Evolutionary conservation across 768 basidiomycete species (phyloP), one percentile per base, ranked within the genome.

Genomic region (Rhodosporidiobolus sp.): DNA sequence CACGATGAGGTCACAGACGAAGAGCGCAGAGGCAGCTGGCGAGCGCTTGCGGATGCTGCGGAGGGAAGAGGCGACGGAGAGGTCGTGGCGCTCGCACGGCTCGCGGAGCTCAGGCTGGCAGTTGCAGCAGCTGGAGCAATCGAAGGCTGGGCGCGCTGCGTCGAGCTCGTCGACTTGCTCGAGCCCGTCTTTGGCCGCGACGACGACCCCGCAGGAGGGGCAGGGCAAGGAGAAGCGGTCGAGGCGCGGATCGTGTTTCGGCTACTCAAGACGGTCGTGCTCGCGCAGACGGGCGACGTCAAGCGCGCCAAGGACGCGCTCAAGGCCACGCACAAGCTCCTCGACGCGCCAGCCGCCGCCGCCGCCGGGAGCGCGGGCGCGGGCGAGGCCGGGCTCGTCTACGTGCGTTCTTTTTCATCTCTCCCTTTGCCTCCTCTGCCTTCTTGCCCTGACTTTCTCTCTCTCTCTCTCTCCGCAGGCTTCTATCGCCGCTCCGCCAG

Each of bases 271-370:
- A 48, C 55, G 54, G 35, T 69, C 48, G 35, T 63, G 11, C 34
- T 63, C 7, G 61, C 62, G 26, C 63, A 63, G 46, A 38, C 32
- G 24, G 67, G 67, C 20, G 54, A 69, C 8, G 54, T 69, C 17
- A 69, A 69, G 60, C 54, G 35, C 26, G 61, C 67, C 32, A 69
- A 63, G 46, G 67, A 69, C 19, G 3, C 26, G 6, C n/a, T 69
- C 16, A 69, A 69, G 55, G 61, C 48, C 46, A 69, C 67, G 24
- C 67, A 69, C 20, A 48, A 32, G 11, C n/a, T 69, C 46, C 26
- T 69, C 9, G 67, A 69, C 30, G 55, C 54, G 24, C 32, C 53
- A 3, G 53, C 46, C 8, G 19, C 34, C 61, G 16, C 5, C 4
- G 11, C 49, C n/a, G n/a, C n/a, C n/a, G 46, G 11, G 16, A 19